Conservation (phyloP, 352 stramenopile genomes). For the Globisporangium alternatum region DNA sequence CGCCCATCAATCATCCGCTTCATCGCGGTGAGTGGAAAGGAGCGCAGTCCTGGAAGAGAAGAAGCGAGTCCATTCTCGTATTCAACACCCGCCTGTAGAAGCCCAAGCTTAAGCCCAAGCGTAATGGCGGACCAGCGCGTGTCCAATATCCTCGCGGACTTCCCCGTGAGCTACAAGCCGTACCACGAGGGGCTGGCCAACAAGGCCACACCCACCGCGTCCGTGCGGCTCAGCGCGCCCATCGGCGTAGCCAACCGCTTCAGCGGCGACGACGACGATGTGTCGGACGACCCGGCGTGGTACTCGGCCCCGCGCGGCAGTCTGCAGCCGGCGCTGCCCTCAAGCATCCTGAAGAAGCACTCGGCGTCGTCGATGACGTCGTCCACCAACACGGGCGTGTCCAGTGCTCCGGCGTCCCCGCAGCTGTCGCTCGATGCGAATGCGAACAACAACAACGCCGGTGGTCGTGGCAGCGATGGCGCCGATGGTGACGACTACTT, state of each 20-base stretch:
- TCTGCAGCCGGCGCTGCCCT: constrained; percentile 50
- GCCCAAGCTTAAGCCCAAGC: not conserved
- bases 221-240: constrained; percentile 1
- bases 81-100: not conserved
- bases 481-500: constrained; percentile 26
- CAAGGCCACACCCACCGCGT: not conserved
- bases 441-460: not conserved
- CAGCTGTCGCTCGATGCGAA: not conserved
- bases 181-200: constrained; percentile 50
- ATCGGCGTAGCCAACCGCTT: constrained; percentile 19
- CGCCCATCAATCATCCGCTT: not conserved
- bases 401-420: constrained; percentile 13
- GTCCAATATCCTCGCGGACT: constrained; percentile 11
- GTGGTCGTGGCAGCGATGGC: not conserved
- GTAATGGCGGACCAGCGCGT: constrained; percentile 9
- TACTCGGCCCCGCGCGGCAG: constrained; percentile 61
- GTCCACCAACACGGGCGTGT: constrained; percentile 23
- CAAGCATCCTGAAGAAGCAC: constrained; percentile 61
- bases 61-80: not conserved
- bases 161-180: constrained; percentile 33
- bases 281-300: constrained; percentile 66
- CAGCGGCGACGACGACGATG: constrained; percentile 51
- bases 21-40: not conserved
- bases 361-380: constrained; percentile 31
- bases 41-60: not conserved